phyloP scores from a whole-genome alignment of 495 filamentous ascomycete species.

The Friedmanniomyces simplex region DNA sequence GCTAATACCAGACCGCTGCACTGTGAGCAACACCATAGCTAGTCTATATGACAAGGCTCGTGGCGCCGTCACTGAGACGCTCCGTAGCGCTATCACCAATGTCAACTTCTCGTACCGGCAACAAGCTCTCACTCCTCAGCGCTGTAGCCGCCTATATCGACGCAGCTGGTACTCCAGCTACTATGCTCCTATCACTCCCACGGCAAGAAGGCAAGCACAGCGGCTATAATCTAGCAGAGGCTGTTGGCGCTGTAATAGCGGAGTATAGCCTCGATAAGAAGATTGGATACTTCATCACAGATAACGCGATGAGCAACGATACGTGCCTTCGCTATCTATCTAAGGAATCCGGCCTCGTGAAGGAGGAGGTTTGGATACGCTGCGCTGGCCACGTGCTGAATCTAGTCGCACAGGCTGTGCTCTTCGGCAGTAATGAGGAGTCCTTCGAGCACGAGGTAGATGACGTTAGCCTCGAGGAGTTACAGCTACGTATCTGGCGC shows the following conservation, averaged over 20 bases:
- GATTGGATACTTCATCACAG: slow-evolving; percentile 17
- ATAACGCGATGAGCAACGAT: slow-evolving; percentile 11
- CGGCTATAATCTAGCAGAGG: slow-evolving; percentile 6
- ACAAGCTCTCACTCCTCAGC: slow-evolving; percentile 4
- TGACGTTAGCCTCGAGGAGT: neutral
- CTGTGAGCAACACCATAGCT: slow-evolving; percentile 1
- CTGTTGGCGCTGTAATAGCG: slow-evolving; percentile 2
- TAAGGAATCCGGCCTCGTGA: slow-evolving; percentile 5
- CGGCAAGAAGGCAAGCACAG: slow-evolving; percentile 6
- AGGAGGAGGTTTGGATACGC: slow-evolving; percentile 5
- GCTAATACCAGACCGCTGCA: neutral
- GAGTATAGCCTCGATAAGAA: slow-evolving; percentile 3
- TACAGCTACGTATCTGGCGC: slow-evolving; percentile 5
- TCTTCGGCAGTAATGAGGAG: slow-evolving; percentile 1
- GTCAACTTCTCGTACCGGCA: slow-evolving; percentile 6
- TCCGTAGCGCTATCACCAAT: slow-evolving; percentile 1
- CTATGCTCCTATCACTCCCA: slow-evolving; percentile 2
- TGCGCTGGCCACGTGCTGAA: slow-evolving; percentile 15
- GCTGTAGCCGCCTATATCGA: slow-evolving; percentile 7
- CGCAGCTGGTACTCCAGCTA: neutral
- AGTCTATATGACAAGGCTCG: neutral
- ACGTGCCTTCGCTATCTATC: neutral
- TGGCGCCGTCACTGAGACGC: neutral
- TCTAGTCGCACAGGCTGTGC: slow-evolving; percentile 6
- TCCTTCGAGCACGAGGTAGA: neutral